phyloP scores from a whole-genome alignment of 1,284 basidiomycete species.

The Tetrapyrgos nigripes region DNA sequence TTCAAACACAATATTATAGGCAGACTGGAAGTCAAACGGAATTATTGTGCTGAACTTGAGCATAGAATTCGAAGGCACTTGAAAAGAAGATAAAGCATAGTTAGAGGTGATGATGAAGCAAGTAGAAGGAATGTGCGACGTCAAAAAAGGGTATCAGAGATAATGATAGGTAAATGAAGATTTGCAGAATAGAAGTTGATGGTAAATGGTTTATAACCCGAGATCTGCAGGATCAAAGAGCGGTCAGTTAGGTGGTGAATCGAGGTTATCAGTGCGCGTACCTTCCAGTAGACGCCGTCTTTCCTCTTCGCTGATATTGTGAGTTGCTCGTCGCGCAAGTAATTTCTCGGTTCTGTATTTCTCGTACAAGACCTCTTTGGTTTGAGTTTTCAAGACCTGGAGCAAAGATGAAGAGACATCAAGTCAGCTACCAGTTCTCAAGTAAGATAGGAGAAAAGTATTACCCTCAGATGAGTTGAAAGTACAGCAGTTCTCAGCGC shows the following conservation, averaged over 20 bases:
- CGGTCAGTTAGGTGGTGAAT: background rate
- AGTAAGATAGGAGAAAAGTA: conserved; percentile 25
- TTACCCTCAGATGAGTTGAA: conserved; percentile 80
- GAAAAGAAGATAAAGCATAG: background rate
- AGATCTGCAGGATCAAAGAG: conserved; percentile 45
- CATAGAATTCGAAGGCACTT: too few relatives aligned
- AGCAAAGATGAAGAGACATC: conserved; percentile 17
- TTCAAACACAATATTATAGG: too few relatives aligned
- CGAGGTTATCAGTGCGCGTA: conserved; percentile 34
- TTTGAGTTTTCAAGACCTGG: conserved; percentile 78
- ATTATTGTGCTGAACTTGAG: too few relatives aligned
- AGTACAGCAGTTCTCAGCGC: conserved; percentile 80
- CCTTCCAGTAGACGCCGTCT: conserved; percentile 74
- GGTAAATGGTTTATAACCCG: conserved; percentile 44
- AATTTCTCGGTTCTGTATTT: conserved; percentile 85
- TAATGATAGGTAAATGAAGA: background rate
- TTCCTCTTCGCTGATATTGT: conserved; percentile 75
- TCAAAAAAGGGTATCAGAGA: background rate
- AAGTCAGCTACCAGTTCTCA: conserved; percentile 16
- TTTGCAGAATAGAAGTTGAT: background rate
- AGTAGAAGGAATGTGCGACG: background rate
- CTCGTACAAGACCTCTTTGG: conserved; percentile 85
- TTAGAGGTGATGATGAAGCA: background rate
- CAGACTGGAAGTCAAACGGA: too few relatives aligned
- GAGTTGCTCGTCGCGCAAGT: conserved; percentile 79